Evolutionary conservation across 2,329 filamentous ascomycete genomes (phyloP).

Genomic region (Ophiocordyceps camponoti-floridani): DNA sequence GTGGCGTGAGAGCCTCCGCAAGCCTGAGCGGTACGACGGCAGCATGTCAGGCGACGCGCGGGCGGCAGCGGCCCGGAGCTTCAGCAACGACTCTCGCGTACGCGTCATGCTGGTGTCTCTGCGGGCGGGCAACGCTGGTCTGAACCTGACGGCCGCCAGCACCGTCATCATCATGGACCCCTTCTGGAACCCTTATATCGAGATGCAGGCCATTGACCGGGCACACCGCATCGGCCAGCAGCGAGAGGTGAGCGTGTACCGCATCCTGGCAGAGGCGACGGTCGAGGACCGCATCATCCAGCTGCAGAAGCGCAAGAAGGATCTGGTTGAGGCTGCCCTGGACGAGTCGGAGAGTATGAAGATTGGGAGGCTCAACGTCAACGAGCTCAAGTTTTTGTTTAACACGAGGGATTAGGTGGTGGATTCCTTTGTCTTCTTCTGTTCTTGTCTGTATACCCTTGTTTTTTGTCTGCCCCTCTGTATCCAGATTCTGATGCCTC

Average conservation of each 20-base stretch:
- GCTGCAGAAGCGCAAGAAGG: conserved; percentile 62
- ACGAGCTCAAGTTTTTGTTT: conserved; percentile 57
- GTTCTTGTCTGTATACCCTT: background rate
- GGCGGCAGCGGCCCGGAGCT: conserved; percentile 46
- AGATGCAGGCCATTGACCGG: conserved; percentile 82
- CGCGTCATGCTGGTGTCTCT: conserved; percentile 70
- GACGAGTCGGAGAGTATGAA: conserved; percentile 54
- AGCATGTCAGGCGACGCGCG: conserved; percentile 54
- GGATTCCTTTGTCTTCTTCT: background rate
- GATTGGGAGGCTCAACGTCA: conserved; percentile 45
- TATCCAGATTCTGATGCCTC: too few species aligned
- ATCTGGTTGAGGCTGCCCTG: conserved; percentile 60
- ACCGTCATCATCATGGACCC: conserved; percentile 84
- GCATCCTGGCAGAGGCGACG: conserved; percentile 57
- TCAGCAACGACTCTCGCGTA: conserved; percentile 46
- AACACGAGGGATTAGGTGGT: conserved; percentile 5
- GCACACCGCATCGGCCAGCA: conserved; percentile 76
- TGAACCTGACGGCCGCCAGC: conserved; percentile 70
- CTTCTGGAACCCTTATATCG: conserved; percentile 88
- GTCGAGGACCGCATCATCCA: conserved; percentile 76
- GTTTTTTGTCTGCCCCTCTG: too few species aligned
- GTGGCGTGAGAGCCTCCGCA: conserved; percentile 42
- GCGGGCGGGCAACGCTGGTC: conserved; percentile 63
- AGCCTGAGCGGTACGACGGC: conserved; percentile 61
- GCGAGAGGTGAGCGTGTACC: conserved; percentile 58